phyloP scores from a whole-genome alignment of 192 early-diverging fungal genomes.

The Backusella liffmaniae region DNA sequence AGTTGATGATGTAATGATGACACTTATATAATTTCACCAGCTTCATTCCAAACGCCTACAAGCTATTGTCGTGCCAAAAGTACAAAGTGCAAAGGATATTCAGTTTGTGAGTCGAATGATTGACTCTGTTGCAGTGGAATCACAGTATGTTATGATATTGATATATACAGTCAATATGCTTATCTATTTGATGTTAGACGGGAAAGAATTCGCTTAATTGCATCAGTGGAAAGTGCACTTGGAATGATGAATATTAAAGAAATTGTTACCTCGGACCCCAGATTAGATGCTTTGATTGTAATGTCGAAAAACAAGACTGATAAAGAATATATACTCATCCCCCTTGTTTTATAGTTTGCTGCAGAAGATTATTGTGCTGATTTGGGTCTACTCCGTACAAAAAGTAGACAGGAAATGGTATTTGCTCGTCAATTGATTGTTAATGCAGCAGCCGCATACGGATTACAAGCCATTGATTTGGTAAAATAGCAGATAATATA shows the following conservation, averaged over 20 bases:
- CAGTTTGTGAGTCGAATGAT: conserved; percentile 74
- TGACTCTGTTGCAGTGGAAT: conserved; percentile 64
- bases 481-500: conserved; percentile 36
- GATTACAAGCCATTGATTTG: conserved; percentile 92
- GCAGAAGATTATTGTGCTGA: conserved; percentile 98
- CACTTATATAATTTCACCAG: conserved; percentile 29
- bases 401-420: conserved; percentile 69
- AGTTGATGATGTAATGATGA: conserved; percentile 5
- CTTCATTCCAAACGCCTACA: conserved; percentile 63
- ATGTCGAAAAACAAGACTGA: background rate
- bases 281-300: conserved; percentile 81
- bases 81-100: conserved; percentile 74
- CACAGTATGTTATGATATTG: conserved; percentile 39
- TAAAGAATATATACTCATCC: background rate
- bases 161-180: too few species aligned
- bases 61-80: conserved; percentile 88
- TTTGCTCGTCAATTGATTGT: conserved; percentile 79
- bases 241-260: conserved; percentile 85
- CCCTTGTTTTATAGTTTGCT: conserved; percentile 57
- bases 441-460: conserved; percentile 79
- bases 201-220: conserved; percentile 75
- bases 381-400: conserved; percentile 74
- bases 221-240: conserved; percentile 85
- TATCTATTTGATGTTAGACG: conserved; percentile 32
- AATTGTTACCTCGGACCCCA: conserved; percentile 70